phyloP scores from a whole-genome alignment of 306 rosid genomes.

The Biancaea sappan region DNA sequence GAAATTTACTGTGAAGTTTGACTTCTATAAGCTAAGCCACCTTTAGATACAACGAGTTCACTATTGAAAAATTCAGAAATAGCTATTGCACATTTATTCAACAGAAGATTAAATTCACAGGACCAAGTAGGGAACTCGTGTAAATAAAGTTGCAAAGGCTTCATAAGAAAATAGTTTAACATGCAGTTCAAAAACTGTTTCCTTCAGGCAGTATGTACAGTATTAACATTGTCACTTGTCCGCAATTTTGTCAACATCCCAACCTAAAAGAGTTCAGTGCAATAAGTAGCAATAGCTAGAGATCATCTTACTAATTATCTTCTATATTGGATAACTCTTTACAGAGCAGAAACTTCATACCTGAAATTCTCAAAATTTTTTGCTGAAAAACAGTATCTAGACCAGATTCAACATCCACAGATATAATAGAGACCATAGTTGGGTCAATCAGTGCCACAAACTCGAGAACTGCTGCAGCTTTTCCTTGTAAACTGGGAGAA shows the following conservation, averaged over 20 bases:
- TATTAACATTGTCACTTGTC: not conserved
- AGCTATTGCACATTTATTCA: not conserved
- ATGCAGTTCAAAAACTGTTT: not conserved
- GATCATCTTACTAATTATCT: not conserved
- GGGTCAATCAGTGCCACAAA: slow-evolving; percentile 68
- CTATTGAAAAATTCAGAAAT: not conserved
- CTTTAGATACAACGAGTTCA: not conserved
- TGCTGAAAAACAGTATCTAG: slow-evolving; percentile 67
- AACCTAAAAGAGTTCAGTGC: not conserved
- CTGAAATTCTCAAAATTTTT: slow-evolving; percentile 56
- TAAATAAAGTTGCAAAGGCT: not conserved
- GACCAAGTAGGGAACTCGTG: not conserved
- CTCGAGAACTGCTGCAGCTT: slow-evolving; percentile 80
- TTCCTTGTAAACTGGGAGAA: slow-evolving; percentile 65
- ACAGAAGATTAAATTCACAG: not conserved
- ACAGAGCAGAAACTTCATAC: slow-evolving; percentile 23
- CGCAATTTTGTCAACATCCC: not conserved
- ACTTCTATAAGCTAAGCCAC: not conserved
- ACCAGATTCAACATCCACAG: slow-evolving; percentile 67
- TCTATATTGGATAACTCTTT: not conserved
- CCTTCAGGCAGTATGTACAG: not conserved
- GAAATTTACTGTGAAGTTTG: not conserved
- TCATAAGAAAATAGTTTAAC: not conserved
- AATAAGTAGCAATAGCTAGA: not conserved
- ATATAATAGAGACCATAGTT: slow-evolving; percentile 45